These are phyloP conservation scores for Penicillium fimorum DNA, from an alignment of 495 filamentous ascomycete species.

Conservation along the genomic window DNA sequence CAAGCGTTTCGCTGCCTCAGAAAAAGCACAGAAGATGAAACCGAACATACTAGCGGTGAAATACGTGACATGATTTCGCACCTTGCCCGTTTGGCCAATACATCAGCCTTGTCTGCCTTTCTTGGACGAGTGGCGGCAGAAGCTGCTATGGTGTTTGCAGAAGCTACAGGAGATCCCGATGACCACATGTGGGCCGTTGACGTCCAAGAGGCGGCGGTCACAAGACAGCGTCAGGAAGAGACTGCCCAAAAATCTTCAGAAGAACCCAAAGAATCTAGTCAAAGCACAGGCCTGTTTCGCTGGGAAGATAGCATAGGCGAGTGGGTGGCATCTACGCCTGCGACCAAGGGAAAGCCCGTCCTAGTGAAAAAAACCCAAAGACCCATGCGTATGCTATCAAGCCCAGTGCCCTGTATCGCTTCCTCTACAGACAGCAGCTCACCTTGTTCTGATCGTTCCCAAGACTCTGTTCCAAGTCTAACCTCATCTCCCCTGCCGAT, in stretches of 20 bases:
- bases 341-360: conserved; percentile 21
- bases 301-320: conserved; percentile 58
- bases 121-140: conserved; percentile 44
- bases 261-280: conserved; percentile 15
- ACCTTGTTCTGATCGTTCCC: conserved; percentile 18
- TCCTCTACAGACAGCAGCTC: conserved; percentile 31
- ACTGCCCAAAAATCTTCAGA: conserved; percentile 14
- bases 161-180: conserved; percentile 44
- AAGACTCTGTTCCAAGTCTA: conserved; percentile 7
- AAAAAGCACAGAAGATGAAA: conserved; percentile 25
- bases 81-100: conserved; percentile 27
- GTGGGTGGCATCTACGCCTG: conserved; percentile 52
- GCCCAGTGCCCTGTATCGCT: conserved; percentile 11
- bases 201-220: conserved; percentile 39
- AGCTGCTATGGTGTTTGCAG: conserved; percentile 48
- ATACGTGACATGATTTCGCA: conserved; percentile 33
- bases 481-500: conserved; percentile 36
- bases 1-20: conserved; percentile 41
- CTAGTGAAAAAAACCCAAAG: conserved; percentile 7
- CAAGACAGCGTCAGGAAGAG: conserved; percentile 16
- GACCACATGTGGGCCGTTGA: conserved; percentile 52
- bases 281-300: conserved; percentile 37
- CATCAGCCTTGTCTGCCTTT: conserved; percentile 27
- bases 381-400: conserved; percentile 13
- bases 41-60: conserved; percentile 22